Evolutionary conservation across 2,329 filamentous ascomycete species (phyloP).

Genomic region (Gliomastix tumulicola): DNA sequence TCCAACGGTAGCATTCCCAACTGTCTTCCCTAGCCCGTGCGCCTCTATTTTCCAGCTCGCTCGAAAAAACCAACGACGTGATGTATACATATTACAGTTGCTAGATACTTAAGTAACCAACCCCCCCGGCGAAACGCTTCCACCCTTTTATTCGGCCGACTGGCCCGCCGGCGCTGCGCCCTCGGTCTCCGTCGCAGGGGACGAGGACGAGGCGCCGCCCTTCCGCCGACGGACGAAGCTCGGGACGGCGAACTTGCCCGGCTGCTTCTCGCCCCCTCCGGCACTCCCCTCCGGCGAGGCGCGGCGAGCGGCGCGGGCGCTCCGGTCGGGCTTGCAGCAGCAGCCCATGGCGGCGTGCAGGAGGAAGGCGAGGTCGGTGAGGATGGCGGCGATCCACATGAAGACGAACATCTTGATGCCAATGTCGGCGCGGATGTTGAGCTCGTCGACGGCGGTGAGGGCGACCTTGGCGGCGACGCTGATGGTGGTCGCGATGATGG

Average conservation of each 20-base stretch:
- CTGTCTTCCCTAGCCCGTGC: too few relatives aligned
- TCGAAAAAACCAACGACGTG: too few relatives aligned
- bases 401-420: constrained; percentile 75
- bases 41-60: too few relatives aligned
- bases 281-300: constrained; percentile 3
- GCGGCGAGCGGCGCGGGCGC: neutral
- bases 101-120: too few relatives aligned
- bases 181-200: too few relatives aligned
- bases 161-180: too few relatives aligned
- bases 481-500: constrained; percentile 75
- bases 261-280: constrained; percentile 10
- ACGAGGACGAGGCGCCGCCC: too few relatives aligned
- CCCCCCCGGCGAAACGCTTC: too few relatives aligned
- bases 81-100: too few relatives aligned
- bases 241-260: constrained; percentile 11
- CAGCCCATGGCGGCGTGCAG: constrained; percentile 73
- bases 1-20: too few relatives aligned
- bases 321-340: constrained; percentile 47
- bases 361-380: constrained; percentile 61
- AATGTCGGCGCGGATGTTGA: constrained; percentile 69
- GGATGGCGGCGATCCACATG: constrained; percentile 76
- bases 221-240: constrained; percentile 19
- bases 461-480: constrained; percentile 75
- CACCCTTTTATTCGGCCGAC: too few relatives aligned
- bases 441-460: constrained; percentile 59